Percentiles rank a stretch among this genome's conserved stretches.
Conservation (phyloP, 2,329 filamentous ascomycete species). For the Scopulariopsis brevicaulis region DNA sequence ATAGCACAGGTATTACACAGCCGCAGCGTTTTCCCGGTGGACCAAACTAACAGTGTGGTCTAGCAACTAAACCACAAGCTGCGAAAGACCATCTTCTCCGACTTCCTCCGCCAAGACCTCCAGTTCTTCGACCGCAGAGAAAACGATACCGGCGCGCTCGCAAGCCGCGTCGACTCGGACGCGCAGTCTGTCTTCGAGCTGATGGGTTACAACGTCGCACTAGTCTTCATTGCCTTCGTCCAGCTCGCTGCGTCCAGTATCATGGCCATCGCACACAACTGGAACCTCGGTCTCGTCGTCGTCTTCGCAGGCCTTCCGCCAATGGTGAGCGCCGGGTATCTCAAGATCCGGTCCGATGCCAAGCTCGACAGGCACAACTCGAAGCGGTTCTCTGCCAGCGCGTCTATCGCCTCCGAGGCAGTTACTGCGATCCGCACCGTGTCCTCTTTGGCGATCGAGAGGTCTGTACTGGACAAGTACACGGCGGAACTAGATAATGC, state of each 20-base stretch:
- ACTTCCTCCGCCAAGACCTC: constrained; percentile 43
- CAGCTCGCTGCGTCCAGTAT: constrained; percentile 32
- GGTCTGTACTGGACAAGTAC: constrained; percentile 25
- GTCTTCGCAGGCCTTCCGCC: constrained; percentile 32
- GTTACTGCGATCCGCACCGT: constrained; percentile 36
- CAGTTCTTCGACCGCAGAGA: constrained; percentile 27
- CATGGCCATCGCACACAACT: constrained; percentile 32
- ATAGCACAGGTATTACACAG: constrained; percentile 22
- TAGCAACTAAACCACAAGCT: constrained; percentile 12
- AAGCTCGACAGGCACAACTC: constrained; percentile 31
- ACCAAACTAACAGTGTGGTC: not conserved
- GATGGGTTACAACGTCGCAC: constrained; percentile 32
- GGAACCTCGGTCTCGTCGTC: constrained; percentile 37
- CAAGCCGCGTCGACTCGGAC: constrained; percentile 16
- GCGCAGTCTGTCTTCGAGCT: constrained; percentile 29
- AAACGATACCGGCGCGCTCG: constrained; percentile 25
- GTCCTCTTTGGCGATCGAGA: constrained; percentile 33
- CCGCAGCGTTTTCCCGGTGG: constrained; percentile 7
- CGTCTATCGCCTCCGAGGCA: constrained; percentile 35
- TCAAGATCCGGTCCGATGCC: constrained; percentile 35
- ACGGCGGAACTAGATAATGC: constrained; percentile 16
- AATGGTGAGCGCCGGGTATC: constrained; percentile 30
- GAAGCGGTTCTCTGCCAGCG: constrained; percentile 31
- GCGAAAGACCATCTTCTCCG: constrained; percentile 31
- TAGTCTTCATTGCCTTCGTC: constrained; percentile 33